phyloP scores from a whole-genome alignment of 495 filamentous ascomycete species.

The Hapsidospora chrysogenum region DNA sequence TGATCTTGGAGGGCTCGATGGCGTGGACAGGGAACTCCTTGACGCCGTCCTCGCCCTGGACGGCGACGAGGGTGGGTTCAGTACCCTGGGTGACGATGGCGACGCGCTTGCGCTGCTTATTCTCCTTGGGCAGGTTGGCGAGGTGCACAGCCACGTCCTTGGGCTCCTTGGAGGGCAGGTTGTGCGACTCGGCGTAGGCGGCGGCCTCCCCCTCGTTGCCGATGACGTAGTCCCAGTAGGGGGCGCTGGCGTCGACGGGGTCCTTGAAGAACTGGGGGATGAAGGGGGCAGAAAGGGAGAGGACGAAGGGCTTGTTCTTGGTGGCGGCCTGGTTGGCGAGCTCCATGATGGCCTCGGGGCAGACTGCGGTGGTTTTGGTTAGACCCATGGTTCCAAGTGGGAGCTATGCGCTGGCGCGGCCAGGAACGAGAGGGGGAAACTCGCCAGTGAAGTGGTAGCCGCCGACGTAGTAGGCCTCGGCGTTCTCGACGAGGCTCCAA shows the following conservation, averaged over 20 bases:
- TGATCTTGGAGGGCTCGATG: constrained; percentile 58
- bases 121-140: constrained; percentile 79
- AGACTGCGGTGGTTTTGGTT: constrained; percentile 34
- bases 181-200: constrained; percentile 68
- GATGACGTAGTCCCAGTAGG: constrained; percentile 92
- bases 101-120: constrained; percentile 56
- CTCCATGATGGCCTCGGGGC: constrained; percentile 73
- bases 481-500: constrained; percentile 79
- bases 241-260: constrained; percentile 62
- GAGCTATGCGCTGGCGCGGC: not conserved
- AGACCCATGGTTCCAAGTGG: too few relatives aligned
- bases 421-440: not conserved
- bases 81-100: constrained; percentile 93
- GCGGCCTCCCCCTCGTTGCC: constrained; percentile 93
- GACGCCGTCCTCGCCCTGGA: constrained; percentile 49
- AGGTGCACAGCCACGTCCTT: constrained; percentile 76
- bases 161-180: constrained; percentile 54
- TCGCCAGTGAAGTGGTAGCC: constrained; percentile 50
- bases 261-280: constrained; percentile 97
- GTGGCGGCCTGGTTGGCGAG: constrained; percentile 76
- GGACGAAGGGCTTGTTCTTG: constrained; percentile 79
- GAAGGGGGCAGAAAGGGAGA: constrained; percentile 88
- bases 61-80: constrained; percentile 66
- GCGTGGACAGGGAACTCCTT: constrained; percentile 65
- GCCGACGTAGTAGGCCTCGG: constrained; percentile 79